phyloP scores from a whole-genome alignment of 371 early-diverging fungal species.

The Phascolomyces articulosus region DNA sequence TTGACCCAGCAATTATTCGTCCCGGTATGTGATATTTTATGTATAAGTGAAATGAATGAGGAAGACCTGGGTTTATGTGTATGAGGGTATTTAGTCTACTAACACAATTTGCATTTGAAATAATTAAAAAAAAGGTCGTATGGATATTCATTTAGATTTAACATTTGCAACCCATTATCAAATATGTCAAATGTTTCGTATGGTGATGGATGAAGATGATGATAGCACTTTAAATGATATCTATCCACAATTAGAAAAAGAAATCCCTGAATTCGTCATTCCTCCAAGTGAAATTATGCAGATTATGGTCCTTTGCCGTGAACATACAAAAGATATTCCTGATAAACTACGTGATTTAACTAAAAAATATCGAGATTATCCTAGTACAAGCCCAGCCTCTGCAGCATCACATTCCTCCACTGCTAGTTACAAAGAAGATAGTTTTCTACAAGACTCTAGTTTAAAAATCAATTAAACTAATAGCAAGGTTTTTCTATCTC shows the following conservation, averaged over 20 bases:
- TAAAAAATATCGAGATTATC: constrained; percentile 2
- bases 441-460: too few relatives aligned
- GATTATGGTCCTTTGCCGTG: constrained; percentile 38
- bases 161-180: constrained; percentile 65
- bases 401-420: too few relatives aligned
- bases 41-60: too few relatives aligned
- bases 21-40: constrained; percentile 49
- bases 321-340: constrained; percentile 18
- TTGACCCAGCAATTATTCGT: constrained; percentile 87
- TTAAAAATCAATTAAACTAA: too few relatives aligned
- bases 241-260: constrained; percentile 24
- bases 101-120: too few relatives aligned
- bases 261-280: constrained; percentile 37
- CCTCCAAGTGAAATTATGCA: constrained; percentile 54
- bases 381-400: too few relatives aligned
- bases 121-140: constrained; percentile 62
- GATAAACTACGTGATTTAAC: constrained; percentile 17
- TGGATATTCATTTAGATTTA: constrained; percentile 79
- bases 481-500: too few relatives aligned
- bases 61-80: too few relatives aligned
- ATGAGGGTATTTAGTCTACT: too few relatives aligned
- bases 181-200: constrained; percentile 53
- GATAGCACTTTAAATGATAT: constrained; percentile 26
- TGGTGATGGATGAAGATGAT: constrained; percentile 42
- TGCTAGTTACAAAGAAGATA: too few relatives aligned